phyloP scores from a whole-genome alignment of 2,329 filamentous ascomycete genomes.

The Aspergillus arachidicola region DNA sequence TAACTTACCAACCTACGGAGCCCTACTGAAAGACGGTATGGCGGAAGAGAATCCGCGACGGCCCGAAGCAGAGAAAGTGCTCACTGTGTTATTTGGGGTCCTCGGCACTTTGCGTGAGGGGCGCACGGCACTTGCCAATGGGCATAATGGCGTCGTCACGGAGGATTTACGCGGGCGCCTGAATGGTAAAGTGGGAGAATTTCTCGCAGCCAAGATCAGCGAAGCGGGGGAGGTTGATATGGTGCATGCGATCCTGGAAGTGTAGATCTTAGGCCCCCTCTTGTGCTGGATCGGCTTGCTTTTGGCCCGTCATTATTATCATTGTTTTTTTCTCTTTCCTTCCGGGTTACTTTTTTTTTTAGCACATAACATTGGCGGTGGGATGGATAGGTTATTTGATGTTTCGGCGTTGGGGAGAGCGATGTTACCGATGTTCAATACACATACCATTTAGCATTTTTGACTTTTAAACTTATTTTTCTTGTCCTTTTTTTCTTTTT shows the following conservation, averaged over 20 bases:
- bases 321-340: neutral
- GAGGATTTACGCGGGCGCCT: slow-evolving; percentile 42
- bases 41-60: slow-evolving; percentile 54
- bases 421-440: neutral
- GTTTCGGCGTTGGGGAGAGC: neutral
- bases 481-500: neutral
- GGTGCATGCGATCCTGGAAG: slow-evolving; percentile 41
- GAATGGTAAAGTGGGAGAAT: slow-evolving; percentile 43
- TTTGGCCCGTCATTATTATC: neutral
- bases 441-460: neutral
- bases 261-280: slow-evolving; percentile 16
- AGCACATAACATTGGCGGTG: neutral
- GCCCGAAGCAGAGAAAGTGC: slow-evolving; percentile 63
- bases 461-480: neutral
- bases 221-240: slow-evolving; percentile 45
- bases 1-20: slow-evolving; percentile 66
- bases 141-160: slow-evolving; percentile 38
- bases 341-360: neutral
- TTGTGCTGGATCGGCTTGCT: slow-evolving; percentile 1
- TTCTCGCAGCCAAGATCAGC: slow-evolving; percentile 45
- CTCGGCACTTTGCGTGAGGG: slow-evolving; percentile 58
- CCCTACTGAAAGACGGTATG: slow-evolving; percentile 59
- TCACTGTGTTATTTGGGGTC: slow-evolving; percentile 59
- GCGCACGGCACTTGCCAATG: slow-evolving; percentile 42
- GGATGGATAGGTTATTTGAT: slow-evolving; percentile 2